These are phyloP conservation scores for Populus davidiana DNA, from an alignment of 345 rosid species.

Conservation along the genomic window DNA sequence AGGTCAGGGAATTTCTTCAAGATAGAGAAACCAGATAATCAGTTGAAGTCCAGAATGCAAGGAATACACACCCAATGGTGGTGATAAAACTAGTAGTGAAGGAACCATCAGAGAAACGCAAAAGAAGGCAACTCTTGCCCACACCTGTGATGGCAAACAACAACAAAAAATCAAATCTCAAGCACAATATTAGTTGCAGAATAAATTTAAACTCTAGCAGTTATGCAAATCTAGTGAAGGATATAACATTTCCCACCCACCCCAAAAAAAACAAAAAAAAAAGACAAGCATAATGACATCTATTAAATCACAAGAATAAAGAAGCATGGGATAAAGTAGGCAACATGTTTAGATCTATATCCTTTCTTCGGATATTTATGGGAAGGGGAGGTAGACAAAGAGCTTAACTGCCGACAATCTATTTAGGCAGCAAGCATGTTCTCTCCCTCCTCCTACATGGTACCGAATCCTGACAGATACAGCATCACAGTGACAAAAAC, in stretches of 20 bases:
- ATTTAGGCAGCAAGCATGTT: background rate
- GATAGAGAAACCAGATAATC: background rate
- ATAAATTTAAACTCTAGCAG: background rate
- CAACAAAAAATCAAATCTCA: background rate
- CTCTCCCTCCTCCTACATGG: background rate
- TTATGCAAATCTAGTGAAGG: background rate
- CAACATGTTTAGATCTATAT: background rate
- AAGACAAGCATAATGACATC: background rate
- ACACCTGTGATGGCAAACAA: constrained; percentile 19
- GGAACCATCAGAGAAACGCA: constrained; percentile 92
- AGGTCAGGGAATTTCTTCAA: constrained; percentile 3
- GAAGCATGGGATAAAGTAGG: background rate
- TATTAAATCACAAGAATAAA: background rate
- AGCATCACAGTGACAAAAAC: background rate
- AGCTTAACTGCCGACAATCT: constrained; percentile 2
- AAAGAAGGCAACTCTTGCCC: constrained; percentile 85
- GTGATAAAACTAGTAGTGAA: constrained; percentile 97
- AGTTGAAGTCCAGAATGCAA: background rate
- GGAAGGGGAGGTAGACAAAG: background rate
- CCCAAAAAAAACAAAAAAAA: no score
- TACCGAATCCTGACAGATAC: background rate
- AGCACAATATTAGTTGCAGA: background rate
- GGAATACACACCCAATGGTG: constrained; percentile 67
- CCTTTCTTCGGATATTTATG: background rate
- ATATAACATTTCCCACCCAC: background rate